A percentile compares a stretch with the other conserved stretches of the same genome.
phyloP scores from a whole-genome alignment of 345 rosid species.

The Kandelia obovata region DNA sequence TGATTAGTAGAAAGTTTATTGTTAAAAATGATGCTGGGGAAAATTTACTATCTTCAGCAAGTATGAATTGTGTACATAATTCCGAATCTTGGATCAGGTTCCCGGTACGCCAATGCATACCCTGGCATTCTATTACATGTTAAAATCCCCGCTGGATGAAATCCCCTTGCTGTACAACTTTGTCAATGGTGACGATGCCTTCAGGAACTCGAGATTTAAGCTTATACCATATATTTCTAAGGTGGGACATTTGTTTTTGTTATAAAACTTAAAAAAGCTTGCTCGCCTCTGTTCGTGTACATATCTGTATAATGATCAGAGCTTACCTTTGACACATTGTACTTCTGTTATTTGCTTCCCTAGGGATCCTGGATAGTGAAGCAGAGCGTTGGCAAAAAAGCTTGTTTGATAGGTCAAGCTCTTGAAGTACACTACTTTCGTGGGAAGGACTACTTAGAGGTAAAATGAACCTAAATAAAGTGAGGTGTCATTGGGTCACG shows the following conservation, averaged over 20 bases:
- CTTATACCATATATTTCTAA: slow-evolving; percentile 88
- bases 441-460: slow-evolving; percentile 88
- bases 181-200: slow-evolving; percentile 83
- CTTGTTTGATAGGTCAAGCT: slow-evolving; percentile 73
- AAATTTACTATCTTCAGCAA: background rate
- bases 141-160: slow-evolving; percentile 68
- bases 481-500: background rate
- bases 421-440: slow-evolving; percentile 61
- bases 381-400: slow-evolving; percentile 92
- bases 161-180: slow-evolving; percentile 68
- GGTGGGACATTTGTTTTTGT: slow-evolving; percentile 28
- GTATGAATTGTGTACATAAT: background rate
- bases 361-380: slow-evolving; percentile 97
- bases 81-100: slow-evolving; percentile 38
- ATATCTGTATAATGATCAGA: no score
- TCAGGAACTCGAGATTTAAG: slow-evolving; percentile 87
- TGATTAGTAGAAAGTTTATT: background rate
- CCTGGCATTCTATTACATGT: slow-evolving; percentile 69
- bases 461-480: slow-evolving; percentile 14
- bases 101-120: slow-evolving; percentile 63
- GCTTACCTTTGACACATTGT: background rate
- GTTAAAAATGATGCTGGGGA: background rate
- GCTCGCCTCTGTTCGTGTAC: no score
- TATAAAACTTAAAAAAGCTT: background rate
- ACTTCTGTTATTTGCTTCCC: slow-evolving; percentile 4